Conservation (phyloP, 169 alveolate species). For the Cryptosporidium canis region DNA sequence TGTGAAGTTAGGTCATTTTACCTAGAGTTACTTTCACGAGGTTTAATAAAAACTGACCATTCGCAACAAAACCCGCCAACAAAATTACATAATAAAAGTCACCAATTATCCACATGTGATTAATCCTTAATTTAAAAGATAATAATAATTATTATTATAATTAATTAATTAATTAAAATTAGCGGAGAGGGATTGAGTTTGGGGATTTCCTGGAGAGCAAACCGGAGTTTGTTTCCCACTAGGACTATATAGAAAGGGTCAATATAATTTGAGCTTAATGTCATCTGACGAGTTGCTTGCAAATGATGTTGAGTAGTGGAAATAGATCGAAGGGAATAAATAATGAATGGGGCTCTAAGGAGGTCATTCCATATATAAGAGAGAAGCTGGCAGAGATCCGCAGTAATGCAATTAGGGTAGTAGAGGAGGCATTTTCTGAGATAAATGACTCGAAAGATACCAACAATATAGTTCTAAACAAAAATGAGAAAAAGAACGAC, state of each 20-base stretch:
- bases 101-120: conserved; percentile 23
- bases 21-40: not conserved
- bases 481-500: not conserved
- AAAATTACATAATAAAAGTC: not conserved
- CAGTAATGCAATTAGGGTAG: conserved; percentile 13
- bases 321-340: not conserved
- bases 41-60: not conserved
- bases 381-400: conserved; percentile 31
- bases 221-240: not conserved
- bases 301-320: not conserved
- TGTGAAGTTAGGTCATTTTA: too few species aligned
- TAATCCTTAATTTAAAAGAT: too few species aligned
- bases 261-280: too few species aligned
- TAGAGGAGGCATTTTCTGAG: conserved; percentile 16
- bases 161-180: not conserved
- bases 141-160: too few species aligned
- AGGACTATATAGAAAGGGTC: too few species aligned
- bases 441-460: not conserved
- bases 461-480: not conserved
- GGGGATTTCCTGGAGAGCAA: not conserved
- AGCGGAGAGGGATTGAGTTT: not conserved
- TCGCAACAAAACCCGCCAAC: not conserved
- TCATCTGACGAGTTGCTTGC: not conserved
- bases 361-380: conserved; percentile 32
- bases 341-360: conserved; percentile 42